Conservation (phyloP, 306 rosid species). For the Vicia sativa region DNA sequence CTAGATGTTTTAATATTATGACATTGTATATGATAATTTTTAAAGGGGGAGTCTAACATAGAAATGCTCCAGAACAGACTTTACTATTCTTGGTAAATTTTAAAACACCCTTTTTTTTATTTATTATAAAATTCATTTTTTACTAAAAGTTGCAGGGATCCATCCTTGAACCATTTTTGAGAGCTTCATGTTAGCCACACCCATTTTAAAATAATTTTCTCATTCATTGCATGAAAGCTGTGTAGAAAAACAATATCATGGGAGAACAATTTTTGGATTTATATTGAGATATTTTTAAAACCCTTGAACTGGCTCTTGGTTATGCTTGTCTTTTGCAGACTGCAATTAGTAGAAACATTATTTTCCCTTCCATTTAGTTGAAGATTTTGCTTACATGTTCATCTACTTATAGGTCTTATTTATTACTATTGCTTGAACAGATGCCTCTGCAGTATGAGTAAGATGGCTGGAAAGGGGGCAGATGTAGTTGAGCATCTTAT, state of each 20-base stretch:
- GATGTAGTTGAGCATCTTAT: conserved; percentile 77
- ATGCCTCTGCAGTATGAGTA: conserved; percentile 89
- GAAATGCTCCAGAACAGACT: no score
- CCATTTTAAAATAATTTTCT: conserved; percentile 16
- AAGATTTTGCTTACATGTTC: conserved; percentile 14
- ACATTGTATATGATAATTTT: conserved; percentile 19
- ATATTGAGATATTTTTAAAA: conserved; percentile 25
- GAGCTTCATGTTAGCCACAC: no score
- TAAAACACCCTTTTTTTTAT: no score
- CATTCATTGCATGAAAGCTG: conserved; percentile 1
- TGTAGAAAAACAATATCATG: conserved; percentile 10
- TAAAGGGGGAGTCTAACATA: not conserved
- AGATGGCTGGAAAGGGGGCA: conserved; percentile 81
- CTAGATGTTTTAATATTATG: not conserved
- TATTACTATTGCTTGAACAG: conserved; percentile 49
- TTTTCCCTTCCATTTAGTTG: not conserved
- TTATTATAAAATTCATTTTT: no score
- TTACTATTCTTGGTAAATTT: no score
- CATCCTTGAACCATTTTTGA: no score
- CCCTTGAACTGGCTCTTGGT: conserved; percentile 22
- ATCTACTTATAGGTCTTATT: conserved; percentile 31
- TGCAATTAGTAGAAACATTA: conserved; percentile 25
- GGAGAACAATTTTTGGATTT: not conserved
- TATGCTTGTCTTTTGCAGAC: conserved; percentile 10
- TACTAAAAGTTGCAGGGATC: no score